A percentile compares a stretch with the other conserved stretches of the same genome.
Evolutionary conservation across 371 early-diverging fungal species (phyloP).

Genomic region (Zopfochytrium polystomum): DNA sequence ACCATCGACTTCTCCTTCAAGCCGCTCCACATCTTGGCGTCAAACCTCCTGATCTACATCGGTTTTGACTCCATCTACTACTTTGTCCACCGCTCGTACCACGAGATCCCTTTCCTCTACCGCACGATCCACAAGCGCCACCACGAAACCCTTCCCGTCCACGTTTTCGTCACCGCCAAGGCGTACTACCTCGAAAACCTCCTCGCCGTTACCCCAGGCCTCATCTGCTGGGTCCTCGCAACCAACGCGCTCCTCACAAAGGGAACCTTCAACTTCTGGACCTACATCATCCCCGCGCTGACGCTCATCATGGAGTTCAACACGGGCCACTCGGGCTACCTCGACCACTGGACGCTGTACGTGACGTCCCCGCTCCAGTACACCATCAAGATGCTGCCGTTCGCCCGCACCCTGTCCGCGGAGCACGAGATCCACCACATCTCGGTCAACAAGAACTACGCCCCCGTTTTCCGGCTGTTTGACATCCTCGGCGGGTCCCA

Average conservation of each 20-base stretch:
- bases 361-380: conserved; percentile 12
- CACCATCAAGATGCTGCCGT: conserved; percentile 8
- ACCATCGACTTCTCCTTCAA: not conserved
- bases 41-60: conserved; percentile 8
- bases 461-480: conserved; percentile 8
- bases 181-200: conserved; percentile 18
- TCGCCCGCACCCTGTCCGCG: not conserved
- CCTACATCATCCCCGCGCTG: conserved; percentile 11
- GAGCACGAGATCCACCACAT: conserved; percentile 17
- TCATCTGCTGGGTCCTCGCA: conserved; percentile 7
- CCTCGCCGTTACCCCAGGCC: conserved; percentile 15
- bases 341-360: conserved; percentile 18
- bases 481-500: conserved; percentile 10
- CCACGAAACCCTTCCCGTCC: conserved; percentile 19
- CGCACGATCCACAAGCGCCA: conserved; percentile 19
- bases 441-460: conserved; percentile 13
- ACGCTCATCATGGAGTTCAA: conserved; percentile 22
- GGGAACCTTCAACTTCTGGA: conserved; percentile 15
- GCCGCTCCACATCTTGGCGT: conserved; percentile 7
- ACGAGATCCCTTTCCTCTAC: conserved; percentile 22
- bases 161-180: conserved; percentile 17
- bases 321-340: conserved; percentile 19
- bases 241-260: not conserved
- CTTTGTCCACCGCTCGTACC: conserved; percentile 14
- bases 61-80: conserved; percentile 21